phyloP scores from a whole-genome alignment of 305 asterid genomes.

The Plantago coronopus region DNA sequence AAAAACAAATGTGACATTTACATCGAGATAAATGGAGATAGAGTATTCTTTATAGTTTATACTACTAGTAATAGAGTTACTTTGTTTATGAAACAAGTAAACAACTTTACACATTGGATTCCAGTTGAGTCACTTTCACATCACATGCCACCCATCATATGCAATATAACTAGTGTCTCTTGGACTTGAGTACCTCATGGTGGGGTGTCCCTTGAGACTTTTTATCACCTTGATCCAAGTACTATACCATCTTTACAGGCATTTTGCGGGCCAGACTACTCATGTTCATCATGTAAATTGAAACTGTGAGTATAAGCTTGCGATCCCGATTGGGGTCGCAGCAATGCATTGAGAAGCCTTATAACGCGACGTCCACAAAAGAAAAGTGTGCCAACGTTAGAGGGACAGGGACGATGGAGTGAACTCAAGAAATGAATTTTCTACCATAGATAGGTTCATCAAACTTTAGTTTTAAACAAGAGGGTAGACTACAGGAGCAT shows the following conservation, averaged over 20 bases:
- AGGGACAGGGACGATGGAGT: background rate
- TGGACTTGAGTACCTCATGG: conserved; percentile 8
- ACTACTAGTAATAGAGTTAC: background rate
- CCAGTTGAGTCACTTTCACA: conserved; percentile 41
- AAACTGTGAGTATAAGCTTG: no score
- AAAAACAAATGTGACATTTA: no score
- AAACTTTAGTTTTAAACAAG: background rate
- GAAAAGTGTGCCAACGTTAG: no score
- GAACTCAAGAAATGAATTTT: background rate
- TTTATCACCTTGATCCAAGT: background rate
- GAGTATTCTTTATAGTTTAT: no score
- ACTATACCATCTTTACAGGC: background rate
- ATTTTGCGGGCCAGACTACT: no score
- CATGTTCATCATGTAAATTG: no score
- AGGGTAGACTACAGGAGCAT: background rate
- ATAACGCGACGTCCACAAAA: no score
- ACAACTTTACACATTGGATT: conserved; percentile 33
- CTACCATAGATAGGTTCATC: background rate
- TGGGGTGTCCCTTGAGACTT: conserved; percentile 4
- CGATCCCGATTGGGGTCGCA: no score
- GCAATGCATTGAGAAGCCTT: no score
- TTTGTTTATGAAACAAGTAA: conserved; percentile 1
- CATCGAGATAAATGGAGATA: no score
- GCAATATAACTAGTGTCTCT: background rate
- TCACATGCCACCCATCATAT: conserved; percentile 19